Evolutionary conservation across 2,329 filamentous ascomycete genomes (phyloP).

Genomic region (Botrytis sinoallii): DNA sequence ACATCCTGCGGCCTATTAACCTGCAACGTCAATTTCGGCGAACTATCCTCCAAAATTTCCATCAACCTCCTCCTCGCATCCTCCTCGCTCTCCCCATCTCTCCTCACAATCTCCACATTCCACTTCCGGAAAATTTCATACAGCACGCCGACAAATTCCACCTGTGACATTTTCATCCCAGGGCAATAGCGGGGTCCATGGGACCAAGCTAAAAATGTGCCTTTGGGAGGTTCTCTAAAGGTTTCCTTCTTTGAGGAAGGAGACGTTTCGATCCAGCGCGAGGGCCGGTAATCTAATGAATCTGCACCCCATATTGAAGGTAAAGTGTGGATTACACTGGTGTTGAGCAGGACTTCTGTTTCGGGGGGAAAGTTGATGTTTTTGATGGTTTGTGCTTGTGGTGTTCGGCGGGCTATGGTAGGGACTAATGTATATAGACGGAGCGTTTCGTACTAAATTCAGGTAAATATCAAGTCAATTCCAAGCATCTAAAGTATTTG

Average conservation of each 20-base stretch:
- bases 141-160: conserved; percentile 35
- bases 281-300: conserved; percentile 51
- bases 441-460: conserved; percentile 3
- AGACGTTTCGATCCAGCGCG: conserved; percentile 48
- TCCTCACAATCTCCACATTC: conserved; percentile 16
- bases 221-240: conserved; percentile 17
- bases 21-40: conserved; percentile 21
- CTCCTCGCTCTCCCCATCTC: background rate
- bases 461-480: background rate
- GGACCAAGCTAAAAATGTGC: conserved; percentile 34
- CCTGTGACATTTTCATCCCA: conserved; percentile 37
- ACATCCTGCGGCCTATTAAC: conserved; percentile 19
- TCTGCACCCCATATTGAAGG: conserved; percentile 52
- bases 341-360: conserved; percentile 45
- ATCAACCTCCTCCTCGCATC: conserved; percentile 20
- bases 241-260: background rate
- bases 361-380: conserved; percentile 26
- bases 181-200: conserved; percentile 35
- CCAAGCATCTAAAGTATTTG: background rate
- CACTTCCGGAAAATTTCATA: conserved; percentile 19
- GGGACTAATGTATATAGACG: conserved; percentile 8
- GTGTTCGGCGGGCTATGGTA: background rate
- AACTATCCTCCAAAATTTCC: conserved; percentile 21
- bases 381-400: conserved; percentile 1
- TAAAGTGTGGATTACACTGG: conserved; percentile 48